Percentiles rank a stretch among this genome's conserved stretches.
These are phyloP conservation scores for Penicillium oxalicum DNA, from an alignment of 2,329 filamentous ascomycete genomes.

Conservation along the genomic window DNA sequence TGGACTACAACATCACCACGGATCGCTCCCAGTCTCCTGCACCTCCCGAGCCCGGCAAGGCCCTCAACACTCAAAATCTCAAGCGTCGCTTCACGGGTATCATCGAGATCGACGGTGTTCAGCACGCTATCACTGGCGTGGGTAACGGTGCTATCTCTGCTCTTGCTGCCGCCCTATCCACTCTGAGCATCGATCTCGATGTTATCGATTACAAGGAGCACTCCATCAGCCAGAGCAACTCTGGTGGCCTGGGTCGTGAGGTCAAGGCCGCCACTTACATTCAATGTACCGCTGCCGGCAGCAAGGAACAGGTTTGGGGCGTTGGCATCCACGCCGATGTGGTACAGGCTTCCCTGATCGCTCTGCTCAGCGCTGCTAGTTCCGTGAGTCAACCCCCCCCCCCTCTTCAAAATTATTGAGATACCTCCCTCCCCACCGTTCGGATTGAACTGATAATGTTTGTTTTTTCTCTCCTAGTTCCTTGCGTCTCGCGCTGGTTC, in stretches of 20 bases:
- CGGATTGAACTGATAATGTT: not conserved
- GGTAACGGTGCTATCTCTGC: conserved; percentile 90
- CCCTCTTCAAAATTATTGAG: no score
- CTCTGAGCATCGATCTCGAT: conserved; percentile 77
- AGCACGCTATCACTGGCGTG: conserved; percentile 70
- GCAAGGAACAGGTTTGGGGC: conserved; percentile 47
- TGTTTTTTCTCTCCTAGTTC: conserved; percentile 50
- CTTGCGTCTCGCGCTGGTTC: conserved; percentile 64
- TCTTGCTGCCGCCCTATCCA: conserved; percentile 71
- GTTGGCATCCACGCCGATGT: conserved; percentile 76
- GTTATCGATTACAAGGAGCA: conserved; percentile 96
- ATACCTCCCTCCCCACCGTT: no score
- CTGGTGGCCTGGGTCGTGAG: conserved; percentile 61
- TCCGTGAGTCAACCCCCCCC: conserved; percentile 56
- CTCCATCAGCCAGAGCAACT: conserved; percentile 51
- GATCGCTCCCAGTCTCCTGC: conserved; percentile 73
- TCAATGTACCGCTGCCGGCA: conserved; percentile 68
- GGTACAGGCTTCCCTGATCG: conserved; percentile 81
- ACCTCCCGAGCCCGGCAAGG: conserved; percentile 62
- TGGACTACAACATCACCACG: conserved; percentile 86
- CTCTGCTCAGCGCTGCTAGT: conserved; percentile 75
- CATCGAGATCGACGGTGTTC: conserved; percentile 71
- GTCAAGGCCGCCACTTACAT: conserved; percentile 96
- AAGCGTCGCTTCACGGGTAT: conserved; percentile 80
- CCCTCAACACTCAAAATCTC: conserved; percentile 69